Conservation (phyloP, 257 asterid genomes). For the Solanum gracilifrons region DNA sequence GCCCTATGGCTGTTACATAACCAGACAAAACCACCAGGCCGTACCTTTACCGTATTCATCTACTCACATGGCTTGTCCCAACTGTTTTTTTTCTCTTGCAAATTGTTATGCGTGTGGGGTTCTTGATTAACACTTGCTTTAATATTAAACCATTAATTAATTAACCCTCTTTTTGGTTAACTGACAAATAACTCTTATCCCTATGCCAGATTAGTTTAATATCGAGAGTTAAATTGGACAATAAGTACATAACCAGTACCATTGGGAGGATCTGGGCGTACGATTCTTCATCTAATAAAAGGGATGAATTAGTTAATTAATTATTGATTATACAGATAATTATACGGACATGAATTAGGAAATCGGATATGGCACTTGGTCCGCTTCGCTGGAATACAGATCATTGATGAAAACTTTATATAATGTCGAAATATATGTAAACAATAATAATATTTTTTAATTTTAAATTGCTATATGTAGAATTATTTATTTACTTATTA, state of each 20-base stretch:
- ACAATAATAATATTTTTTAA: neutral
- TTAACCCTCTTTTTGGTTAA: neutral
- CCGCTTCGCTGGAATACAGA: neutral
- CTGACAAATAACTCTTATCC: neutral
- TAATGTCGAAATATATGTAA: neutral
- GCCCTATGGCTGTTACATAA: neutral
- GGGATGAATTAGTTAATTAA: neutral
- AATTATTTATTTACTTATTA: neutral
- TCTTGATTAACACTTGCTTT: neutral
- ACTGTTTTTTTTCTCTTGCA: neutral
- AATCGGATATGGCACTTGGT: neutral
- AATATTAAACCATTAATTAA: neutral
- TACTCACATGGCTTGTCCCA: slow-evolving; percentile 1
- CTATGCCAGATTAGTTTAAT: neutral
- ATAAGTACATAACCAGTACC: neutral
- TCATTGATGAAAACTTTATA: neutral
- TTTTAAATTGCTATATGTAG: neutral
- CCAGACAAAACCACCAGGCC: slow-evolving; percentile 3
- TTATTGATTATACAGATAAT: neutral
- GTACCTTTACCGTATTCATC: slow-evolving; percentile 2
- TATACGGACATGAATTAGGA: neutral
- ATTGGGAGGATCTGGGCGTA: neutral
- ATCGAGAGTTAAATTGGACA: neutral
- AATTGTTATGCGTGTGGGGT: neutral
- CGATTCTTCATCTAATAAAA: neutral